Conservation (phyloP, 805 yeast species). For the Tetrapisispora iriomotensis region DNA sequence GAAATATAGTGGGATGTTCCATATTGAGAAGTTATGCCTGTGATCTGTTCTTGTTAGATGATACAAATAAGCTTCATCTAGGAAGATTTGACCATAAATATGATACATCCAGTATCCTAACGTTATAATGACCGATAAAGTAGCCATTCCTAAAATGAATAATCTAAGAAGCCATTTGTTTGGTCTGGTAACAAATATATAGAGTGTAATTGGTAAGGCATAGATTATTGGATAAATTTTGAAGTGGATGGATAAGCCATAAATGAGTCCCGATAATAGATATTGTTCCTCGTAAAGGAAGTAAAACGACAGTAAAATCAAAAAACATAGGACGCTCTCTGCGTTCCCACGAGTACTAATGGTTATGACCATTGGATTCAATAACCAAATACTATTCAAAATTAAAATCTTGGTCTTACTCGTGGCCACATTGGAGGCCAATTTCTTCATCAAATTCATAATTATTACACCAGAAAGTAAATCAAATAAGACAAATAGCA, state of each 20-base stretch:
- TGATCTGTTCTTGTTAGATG: conserved; percentile 82
- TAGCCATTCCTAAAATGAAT: conserved; percentile 33
- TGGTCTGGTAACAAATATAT: conserved; percentile 18
- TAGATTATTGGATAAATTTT: conserved; percentile 89
- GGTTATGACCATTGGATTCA: conserved; percentile 91
- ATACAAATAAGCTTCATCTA: conserved; percentile 71
- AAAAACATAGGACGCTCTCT: conserved; percentile 76
- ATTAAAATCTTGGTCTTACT: conserved; percentile 14
- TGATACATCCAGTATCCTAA: conserved; percentile 54
- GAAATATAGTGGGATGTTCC: conserved; percentile 64
- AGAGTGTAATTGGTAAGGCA: conserved; percentile 52
- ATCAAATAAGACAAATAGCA: conserved; percentile 69
- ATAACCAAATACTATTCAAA: conserved; percentile 63
- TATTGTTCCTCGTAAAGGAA: conserved; percentile 29
- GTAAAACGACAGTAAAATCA: conserved; percentile 53
- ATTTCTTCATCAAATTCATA: conserved; percentile 31
- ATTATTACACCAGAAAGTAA: conserved; percentile 66
- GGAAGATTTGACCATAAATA: conserved; percentile 63
- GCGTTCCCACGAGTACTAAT: conserved; percentile 91
- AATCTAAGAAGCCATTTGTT: conserved; percentile 34
- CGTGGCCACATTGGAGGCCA: neutral
- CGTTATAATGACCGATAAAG: conserved; percentile 35
- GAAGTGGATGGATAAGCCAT: conserved; percentile 80
- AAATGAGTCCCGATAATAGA: conserved; percentile 36
- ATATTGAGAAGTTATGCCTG: conserved; percentile 87